Percentiles rank a stretch among this genome's conserved stretches.
phyloP scores from a whole-genome alignment of 2,329 filamentous ascomycete genomes.

The Pseudocercospora fijiensis region DNA sequence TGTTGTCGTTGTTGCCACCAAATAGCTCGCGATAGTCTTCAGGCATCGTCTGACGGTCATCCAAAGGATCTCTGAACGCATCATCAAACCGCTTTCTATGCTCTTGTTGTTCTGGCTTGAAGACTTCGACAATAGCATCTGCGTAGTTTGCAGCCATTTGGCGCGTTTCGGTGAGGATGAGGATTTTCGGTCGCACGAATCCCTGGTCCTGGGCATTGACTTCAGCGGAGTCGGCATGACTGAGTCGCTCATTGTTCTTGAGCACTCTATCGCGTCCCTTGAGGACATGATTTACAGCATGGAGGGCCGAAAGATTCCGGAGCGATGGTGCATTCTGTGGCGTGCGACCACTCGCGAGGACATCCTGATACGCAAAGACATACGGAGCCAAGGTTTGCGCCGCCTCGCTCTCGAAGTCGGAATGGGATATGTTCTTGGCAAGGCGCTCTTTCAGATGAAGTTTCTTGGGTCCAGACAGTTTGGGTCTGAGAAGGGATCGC shows the following conservation, averaged over 20 bases:
- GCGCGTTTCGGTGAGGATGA: slow-evolving; percentile 85
- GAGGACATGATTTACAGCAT: slow-evolving; percentile 87
- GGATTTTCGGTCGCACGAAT: slow-evolving; percentile 89
- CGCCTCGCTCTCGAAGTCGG: slow-evolving; percentile 55
- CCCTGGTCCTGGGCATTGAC: slow-evolving; percentile 86
- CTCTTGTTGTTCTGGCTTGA: slow-evolving; percentile 85
- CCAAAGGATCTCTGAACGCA: slow-evolving; percentile 68
- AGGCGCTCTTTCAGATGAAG: slow-evolving; percentile 72
- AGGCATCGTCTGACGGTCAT: slow-evolving; percentile 66
- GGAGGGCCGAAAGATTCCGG: slow-evolving; percentile 72
- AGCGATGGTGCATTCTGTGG: slow-evolving; percentile 66
- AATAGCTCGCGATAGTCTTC: slow-evolving; percentile 88
- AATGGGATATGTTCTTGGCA: slow-evolving; percentile 54
- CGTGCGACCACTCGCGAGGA: slow-evolving; percentile 73
- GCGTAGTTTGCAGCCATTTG: slow-evolving; percentile 79
- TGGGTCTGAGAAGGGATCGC: neutral
- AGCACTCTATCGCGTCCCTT: slow-evolving; percentile 90
- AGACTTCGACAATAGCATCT: slow-evolving; percentile 72
- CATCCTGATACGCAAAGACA: slow-evolving; percentile 78
- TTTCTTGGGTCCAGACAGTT: slow-evolving; percentile 22
- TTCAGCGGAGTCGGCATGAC: slow-evolving; percentile 57
- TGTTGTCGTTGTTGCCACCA: slow-evolving; percentile 92
- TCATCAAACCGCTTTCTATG: slow-evolving; percentile 92
- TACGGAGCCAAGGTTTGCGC: slow-evolving; percentile 67
- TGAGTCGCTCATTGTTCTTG: slow-evolving; percentile 82